These are phyloP conservation scores for Yamadazyma olivae DNA, from an alignment of 805 yeast genomes.

Conservation along the genomic window DNA sequence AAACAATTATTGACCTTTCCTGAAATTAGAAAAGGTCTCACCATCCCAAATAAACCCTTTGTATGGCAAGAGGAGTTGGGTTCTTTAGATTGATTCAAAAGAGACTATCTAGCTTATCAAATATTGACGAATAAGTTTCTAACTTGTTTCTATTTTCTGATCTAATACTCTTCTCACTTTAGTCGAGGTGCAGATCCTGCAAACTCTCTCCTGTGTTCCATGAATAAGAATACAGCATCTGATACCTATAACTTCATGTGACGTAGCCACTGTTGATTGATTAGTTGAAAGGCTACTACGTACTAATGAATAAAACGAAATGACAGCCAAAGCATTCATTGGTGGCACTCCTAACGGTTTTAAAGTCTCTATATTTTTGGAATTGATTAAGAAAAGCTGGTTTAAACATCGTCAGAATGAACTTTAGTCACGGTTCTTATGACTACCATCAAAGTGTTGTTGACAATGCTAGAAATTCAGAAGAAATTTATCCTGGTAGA, in stretches of 20 bases:
- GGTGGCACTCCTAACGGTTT: conserved; percentile 43
- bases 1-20: conserved; percentile 28
- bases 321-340: not conserved
- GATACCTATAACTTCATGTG: too few relatives aligned
- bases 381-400: conserved; percentile 90
- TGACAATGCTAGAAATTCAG: conserved; percentile 95
- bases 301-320: too few relatives aligned
- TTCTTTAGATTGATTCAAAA: conserved; percentile 1
- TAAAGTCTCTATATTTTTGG: conserved; percentile 40
- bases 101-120: too few relatives aligned
- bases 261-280: too few relatives aligned
- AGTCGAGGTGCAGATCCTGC: too few relatives aligned
- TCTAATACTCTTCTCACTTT: too few relatives aligned
- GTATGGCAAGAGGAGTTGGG: not conserved
- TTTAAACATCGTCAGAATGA: conserved; percentile 96
- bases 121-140: too few relatives aligned
- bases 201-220: too few relatives aligned
- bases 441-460: conserved; percentile 96
- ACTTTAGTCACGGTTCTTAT: conserved; percentile 97
- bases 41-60: conserved; percentile 17
- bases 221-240: too few relatives aligned
- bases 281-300: too few relatives aligned
- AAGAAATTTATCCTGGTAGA: conserved; percentile 86
- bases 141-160: too few relatives aligned
- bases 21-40: conserved; percentile 30